phyloP scores from a whole-genome alignment of 495 filamentous ascomycete species.

The Podospora didyma region DNA sequence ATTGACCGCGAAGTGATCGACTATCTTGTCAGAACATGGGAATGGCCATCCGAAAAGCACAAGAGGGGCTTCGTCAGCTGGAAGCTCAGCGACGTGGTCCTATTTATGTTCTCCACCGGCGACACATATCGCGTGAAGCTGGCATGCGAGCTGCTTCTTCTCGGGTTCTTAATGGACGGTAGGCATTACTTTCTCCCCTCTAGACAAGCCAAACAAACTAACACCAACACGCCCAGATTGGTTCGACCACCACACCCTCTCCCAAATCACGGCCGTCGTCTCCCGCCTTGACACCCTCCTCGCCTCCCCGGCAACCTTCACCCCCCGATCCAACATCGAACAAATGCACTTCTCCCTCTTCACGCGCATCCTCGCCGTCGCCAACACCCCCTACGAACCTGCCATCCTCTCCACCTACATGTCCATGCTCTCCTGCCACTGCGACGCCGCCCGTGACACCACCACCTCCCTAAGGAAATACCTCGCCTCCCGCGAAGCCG shows the following conservation, averaged over 20 bases:
- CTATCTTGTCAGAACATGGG: conserved; percentile 22
- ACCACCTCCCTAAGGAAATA: conserved; percentile 9
- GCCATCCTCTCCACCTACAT: conserved; percentile 13
- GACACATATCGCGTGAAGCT: conserved; percentile 17
- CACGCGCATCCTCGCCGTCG: conserved; percentile 6
- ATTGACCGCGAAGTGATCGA: conserved; percentile 15
- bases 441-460: conserved; percentile 3
- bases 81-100: conserved; percentile 20
- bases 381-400: background rate
- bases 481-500: conserved; percentile 17
- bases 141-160: conserved; percentile 18
- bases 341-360: conserved; percentile 13
- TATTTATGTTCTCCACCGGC: conserved; percentile 21
- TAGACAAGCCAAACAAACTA: background rate
- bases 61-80: conserved; percentile 18
- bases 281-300: conserved; percentile 8
- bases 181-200: background rate
- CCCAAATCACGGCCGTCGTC: conserved; percentile 7
- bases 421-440: conserved; percentile 14
- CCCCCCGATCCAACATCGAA: conserved; percentile 9
- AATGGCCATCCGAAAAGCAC: conserved; percentile 15
- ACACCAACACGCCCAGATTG: conserved; percentile 8
- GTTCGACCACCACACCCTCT: conserved; percentile 14
- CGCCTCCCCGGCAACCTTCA: conserved; percentile 10
- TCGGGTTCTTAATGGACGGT: conserved; percentile 25